Base-by-base conservation (phyloP, 768 basidiomycete genomes). In the Cyclocybe cylindracea region DNA sequence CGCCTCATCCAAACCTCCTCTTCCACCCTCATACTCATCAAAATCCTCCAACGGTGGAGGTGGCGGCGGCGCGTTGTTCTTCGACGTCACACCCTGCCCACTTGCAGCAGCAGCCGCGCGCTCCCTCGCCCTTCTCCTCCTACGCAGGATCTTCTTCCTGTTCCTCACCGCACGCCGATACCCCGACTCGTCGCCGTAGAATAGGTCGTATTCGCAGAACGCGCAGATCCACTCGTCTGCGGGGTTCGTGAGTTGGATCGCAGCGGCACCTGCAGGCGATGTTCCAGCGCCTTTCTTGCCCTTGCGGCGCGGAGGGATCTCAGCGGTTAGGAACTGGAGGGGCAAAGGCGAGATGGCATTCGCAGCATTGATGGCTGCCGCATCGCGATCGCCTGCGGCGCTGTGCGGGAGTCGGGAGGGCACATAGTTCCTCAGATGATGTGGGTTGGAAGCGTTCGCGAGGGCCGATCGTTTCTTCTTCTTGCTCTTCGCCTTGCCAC, bases 391-490 rank as follows among this genome's bases (percentile, higher is more conserved):
- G 7, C 59, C 60, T 46, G 48, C 46, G 7, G 50, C 39, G n/a
- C 58, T 61, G 60, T 77, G 67, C 3, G 91, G 86, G 46, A 92
- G 71, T 11, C 91, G 79, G 39, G 92, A 94, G 11, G 93, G 91
- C 39, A 94, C 84, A 71, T 94, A 98, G 74, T 98, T 98, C 64
- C 89, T 80, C 51, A 95, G 78, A 72, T 97, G 95, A 70, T 98
- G 96, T 3, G 93, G 94, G 65, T 98, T 97, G 46, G 91, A 89
- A 40, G 92, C 93, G 66, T 97, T 96, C 40, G 94, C 93, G 32
- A 93, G 76, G 4, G 88, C 88, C 44, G 88, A 87, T 44, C 93
- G 82, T 73, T 97, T 98, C 84, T 97, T 98, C 82, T 95, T 95
- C 81, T 93, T 94, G 29, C 68, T 66, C 53, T 70, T 67, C 42